phyloP scores from a whole-genome alignment of 208 protist species.

The Crithidia expoeki region DNA sequence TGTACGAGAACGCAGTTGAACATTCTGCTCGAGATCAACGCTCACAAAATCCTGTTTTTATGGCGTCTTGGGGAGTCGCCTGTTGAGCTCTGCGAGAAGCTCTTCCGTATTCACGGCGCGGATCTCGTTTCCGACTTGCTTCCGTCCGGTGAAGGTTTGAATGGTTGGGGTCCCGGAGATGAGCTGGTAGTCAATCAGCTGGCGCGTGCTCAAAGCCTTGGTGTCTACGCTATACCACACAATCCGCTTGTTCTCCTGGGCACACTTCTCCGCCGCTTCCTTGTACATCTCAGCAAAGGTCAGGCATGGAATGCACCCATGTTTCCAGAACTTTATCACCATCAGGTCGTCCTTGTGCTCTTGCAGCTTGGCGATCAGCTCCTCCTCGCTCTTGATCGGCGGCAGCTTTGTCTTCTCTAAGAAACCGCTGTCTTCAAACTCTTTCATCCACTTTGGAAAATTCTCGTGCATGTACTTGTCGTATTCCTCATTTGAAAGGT shows the following conservation, averaged over 20 bases:
- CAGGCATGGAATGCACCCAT: conserved; percentile 91
- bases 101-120: conserved; percentile 78
- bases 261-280: conserved; percentile 60
- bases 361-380: conserved; percentile 83
- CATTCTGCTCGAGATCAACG: too few relatives aligned
- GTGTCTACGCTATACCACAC: conserved; percentile 92
- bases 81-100: conserved; percentile 74
- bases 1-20: too few relatives aligned
- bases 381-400: conserved; percentile 83
- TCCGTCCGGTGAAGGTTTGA: conserved; percentile 83
- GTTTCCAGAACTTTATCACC: conserved; percentile 94
- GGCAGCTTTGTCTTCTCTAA: conserved; percentile 88
- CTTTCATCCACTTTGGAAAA: conserved; percentile 86
- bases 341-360: conserved; percentile 90
- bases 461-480: conserved; percentile 87
- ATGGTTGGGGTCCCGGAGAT: conserved; percentile 90
- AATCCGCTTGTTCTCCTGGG: conserved; percentile 62
- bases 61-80: conserved; percentile 35
- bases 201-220: conserved; percentile 57
- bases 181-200: conserved; percentile 88
- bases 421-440: conserved; percentile 91
- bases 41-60: conserved; percentile 4
- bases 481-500: conserved; percentile 77
- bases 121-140: conserved; percentile 90
- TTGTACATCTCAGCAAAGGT: conserved; percentile 94